Evolutionary conservation across 1,284 basidiomycete genomes (phyloP), one percentile per base, ranked within the genome.

Genomic region (Porogramme epimiltina): DNA sequence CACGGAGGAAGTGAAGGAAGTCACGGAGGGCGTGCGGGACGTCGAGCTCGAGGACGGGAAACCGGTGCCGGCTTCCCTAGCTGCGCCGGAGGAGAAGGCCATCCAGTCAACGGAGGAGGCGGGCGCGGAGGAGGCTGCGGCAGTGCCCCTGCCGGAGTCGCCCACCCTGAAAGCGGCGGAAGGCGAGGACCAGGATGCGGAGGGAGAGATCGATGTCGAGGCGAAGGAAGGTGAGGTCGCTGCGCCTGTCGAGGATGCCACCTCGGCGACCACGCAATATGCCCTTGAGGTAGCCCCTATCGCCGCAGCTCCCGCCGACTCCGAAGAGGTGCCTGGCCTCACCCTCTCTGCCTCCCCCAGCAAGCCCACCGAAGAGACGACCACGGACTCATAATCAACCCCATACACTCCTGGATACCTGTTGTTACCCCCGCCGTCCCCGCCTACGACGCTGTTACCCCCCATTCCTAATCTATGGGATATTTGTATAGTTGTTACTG

Each of bases 11-110:
- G 82, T 88, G 33, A 86, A 83, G 63, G 82, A 83, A 59, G 84
- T 89, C 57, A 87, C 84, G 0, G 66, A 79, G 62, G 85, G 84
- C n/a, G 87, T 89, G 42, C 73, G 81, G 56, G 78, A 84, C 54
- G 84, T 89, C 44, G 83, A 82, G 51, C 68, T 88, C 45, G 77
- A 80, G 39, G 81, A 77, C 42, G 71, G 70, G 54, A 62, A 63
- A 51, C 52, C 54, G 38, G 55, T 51, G 42, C 28, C 40, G n/a
- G 48, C 54, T 42, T 51, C 61, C 20, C 61, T 67, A 23, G 66
- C 63, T 1, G 75, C 76, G 5, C 79, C 81, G 20, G 46, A 18
- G n/a, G 34, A 13, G 10, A 37, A 13, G 13, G 34, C 8, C 5
- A 31, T 24, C 23, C 49, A 55, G 36, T 56, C 51, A 28, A 28